Percentiles rank a stretch among this genome's conserved stretches.
These are phyloP conservation scores for Calonectria henricotiae DNA, from an alignment of 2,329 filamentous ascomycete genomes.

Conservation along the genomic window DNA sequence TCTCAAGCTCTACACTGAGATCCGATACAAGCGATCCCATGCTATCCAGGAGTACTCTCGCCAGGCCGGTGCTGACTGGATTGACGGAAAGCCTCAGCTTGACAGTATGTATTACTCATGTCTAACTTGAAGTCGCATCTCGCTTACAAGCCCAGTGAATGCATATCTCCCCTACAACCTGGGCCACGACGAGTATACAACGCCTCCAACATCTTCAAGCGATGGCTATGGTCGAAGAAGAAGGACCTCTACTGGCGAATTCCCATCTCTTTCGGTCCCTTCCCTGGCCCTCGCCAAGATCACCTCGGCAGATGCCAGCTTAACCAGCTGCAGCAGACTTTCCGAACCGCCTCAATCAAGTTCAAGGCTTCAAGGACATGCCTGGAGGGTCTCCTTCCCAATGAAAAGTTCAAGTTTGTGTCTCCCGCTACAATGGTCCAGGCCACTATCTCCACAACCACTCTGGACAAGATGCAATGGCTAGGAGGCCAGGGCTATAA, in stretches of 20 bases:
- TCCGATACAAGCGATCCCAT: constrained; percentile 72
- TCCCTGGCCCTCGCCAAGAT: constrained; percentile 43
- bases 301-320: constrained; percentile 30
- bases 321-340: constrained; percentile 53
- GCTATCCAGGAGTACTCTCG: constrained; percentile 73
- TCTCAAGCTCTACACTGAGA: constrained; percentile 73
- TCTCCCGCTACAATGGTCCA: constrained; percentile 65
- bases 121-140: neutral
- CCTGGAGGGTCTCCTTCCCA: constrained; percentile 61
- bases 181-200: constrained; percentile 48
- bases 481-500: constrained; percentile 74
- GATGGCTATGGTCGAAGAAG: constrained; percentile 42
- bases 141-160: constrained; percentile 38
- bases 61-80: constrained; percentile 59
- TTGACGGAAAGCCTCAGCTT: constrained; percentile 38
- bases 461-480: constrained; percentile 71
- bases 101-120: constrained; percentile 36
- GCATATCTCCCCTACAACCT: constrained; percentile 43
- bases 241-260: constrained; percentile 43
- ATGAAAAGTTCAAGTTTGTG: constrained; percentile 66
- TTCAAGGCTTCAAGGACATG: constrained; percentile 69
- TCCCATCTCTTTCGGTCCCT: constrained; percentile 50
- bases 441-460: constrained; percentile 64
- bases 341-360: constrained; percentile 65
- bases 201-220: constrained; percentile 38